Evolutionary conservation across 495 filamentous ascomycete genomes (phyloP).

Genomic region (Neurospora sp.): DNA sequence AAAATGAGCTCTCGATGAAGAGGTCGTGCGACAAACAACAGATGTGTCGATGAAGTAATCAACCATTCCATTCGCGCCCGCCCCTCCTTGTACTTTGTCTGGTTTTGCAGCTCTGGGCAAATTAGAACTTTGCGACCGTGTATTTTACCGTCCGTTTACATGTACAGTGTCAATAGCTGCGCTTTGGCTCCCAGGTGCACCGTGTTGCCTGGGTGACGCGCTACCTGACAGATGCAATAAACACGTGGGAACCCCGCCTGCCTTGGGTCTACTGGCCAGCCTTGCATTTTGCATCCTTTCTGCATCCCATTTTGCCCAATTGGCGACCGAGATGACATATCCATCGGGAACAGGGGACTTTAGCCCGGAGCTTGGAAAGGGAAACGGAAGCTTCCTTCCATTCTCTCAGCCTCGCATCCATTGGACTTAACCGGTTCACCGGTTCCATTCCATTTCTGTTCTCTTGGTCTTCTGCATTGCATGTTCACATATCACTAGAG

Average conservation of each 20-base stretch:
- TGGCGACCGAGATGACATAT: background rate
- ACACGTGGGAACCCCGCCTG: background rate
- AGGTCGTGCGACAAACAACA: background rate
- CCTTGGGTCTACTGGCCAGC: background rate
- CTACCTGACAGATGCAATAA: background rate
- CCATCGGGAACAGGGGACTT: background rate
- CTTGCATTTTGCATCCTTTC: background rate
- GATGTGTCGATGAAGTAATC: background rate
- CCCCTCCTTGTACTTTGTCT: background rate
- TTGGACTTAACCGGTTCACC: conserved; percentile 5
- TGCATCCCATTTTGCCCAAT: background rate
- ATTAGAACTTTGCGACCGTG: background rate
- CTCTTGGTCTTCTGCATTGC: background rate
- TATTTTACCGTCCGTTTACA: background rate
- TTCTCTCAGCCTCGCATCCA: conserved; percentile 5
- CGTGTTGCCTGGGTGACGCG: background rate
- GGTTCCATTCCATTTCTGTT: background rate
- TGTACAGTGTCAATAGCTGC: background rate
- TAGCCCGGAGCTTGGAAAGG: background rate
- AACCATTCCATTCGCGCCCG: background rate
- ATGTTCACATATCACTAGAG: background rate
- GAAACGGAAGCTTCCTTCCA: background rate
- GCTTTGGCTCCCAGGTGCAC: background rate
- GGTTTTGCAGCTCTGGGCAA: background rate
- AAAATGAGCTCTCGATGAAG: background rate